Percentiles rank a stretch among this genome's conserved stretches.
phyloP scores from a whole-genome alignment of 257 asterid genomes.

The Solanum gracilifrons region DNA sequence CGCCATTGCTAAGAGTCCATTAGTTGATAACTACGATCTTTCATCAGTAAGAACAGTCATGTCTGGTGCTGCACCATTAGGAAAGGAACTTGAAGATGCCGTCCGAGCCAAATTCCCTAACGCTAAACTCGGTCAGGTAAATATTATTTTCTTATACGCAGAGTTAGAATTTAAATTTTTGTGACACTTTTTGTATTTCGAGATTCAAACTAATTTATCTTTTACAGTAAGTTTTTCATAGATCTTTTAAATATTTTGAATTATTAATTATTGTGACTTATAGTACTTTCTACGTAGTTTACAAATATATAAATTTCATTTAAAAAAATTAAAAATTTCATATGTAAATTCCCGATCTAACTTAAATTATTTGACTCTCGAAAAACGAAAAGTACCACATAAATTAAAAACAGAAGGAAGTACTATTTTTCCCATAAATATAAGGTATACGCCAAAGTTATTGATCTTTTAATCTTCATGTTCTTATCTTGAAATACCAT shows the following conservation, averaged over 20 bases:
- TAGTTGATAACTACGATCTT: constrained; percentile 71
- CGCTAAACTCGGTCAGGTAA: constrained; percentile 86
- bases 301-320: too few species aligned
- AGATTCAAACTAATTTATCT: too few species aligned
- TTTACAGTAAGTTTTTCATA: too few species aligned
- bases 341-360: too few species aligned
- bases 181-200: too few species aligned
- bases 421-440: background rate
- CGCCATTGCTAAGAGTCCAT: constrained; percentile 65
- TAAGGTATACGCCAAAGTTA: background rate
- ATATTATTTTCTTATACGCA: fast-evolving
- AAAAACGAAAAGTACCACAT: too few species aligned
- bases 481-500: background rate
- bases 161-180: background rate
- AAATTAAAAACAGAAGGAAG: too few species aligned
- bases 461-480: background rate
- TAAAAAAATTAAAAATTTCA: too few species aligned
- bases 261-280: too few species aligned
- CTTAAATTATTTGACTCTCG: too few species aligned
- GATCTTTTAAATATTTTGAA: too few species aligned
- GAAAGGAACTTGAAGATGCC: constrained; percentile 90
- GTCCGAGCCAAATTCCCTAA: constrained; percentile 63
- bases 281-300: too few species aligned
- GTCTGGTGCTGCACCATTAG: constrained; percentile 99
- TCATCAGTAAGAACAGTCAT: constrained; percentile 68